Conservation (phyloP, 2,329 filamentous ascomycete species). For the Hymenoscyphus infarciens region DNA sequence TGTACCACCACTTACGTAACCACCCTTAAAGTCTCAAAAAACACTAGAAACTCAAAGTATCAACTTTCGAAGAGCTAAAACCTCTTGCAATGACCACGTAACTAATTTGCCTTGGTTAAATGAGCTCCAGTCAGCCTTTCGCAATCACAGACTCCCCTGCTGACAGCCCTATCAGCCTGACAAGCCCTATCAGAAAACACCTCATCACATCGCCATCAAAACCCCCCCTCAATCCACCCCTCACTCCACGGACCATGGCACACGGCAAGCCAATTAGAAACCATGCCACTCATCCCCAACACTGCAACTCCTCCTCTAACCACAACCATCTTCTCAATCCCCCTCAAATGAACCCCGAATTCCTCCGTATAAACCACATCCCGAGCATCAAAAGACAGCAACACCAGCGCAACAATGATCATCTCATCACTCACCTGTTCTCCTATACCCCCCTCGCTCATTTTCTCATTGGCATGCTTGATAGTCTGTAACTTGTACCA, state of each 20-base stretch:
- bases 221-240: constrained; percentile 3
- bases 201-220: not conserved
- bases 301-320: not conserved
- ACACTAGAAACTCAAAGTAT: too few species aligned
- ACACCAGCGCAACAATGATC: constrained; percentile 8
- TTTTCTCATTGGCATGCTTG: not conserved
- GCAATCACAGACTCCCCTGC: too few species aligned
- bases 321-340: constrained; percentile 9
- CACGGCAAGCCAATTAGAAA: constrained; percentile 5
- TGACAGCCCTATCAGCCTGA: too few species aligned
- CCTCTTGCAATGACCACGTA: too few species aligned
- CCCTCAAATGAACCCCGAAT: constrained; percentile 7
- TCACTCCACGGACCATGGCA: constrained; percentile 9
- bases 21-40: too few species aligned
- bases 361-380: not conserved
- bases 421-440: constrained; percentile 11
- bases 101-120: too few species aligned
- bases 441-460: not conserved
- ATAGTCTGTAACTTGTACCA: constrained; percentile 8
- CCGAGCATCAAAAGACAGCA: constrained; percentile 8
- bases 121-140: too few species aligned
- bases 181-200: not conserved
- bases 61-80: too few species aligned
- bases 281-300: constrained; percentile 9
- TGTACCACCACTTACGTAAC: too few species aligned